phyloP scores from a whole-genome alignment of 2,329 filamentous ascomycete genomes.

The Gnomoniopsis sp. region DNA sequence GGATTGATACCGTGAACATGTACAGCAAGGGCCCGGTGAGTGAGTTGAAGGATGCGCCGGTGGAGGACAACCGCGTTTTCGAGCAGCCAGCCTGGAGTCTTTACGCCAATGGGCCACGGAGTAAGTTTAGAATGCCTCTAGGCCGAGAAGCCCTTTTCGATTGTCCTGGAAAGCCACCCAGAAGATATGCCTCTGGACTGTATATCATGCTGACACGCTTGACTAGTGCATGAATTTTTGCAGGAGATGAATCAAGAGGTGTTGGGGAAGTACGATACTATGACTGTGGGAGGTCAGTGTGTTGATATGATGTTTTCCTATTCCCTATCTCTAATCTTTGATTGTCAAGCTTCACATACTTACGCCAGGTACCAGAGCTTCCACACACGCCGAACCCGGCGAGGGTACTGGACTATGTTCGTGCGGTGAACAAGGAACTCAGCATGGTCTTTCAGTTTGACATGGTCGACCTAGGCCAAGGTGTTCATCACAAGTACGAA shows the following conservation, averaged over 20 bases:
- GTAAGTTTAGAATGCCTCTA: too few relatives aligned
- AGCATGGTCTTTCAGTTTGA: constrained; percentile 71
- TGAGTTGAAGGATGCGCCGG: constrained; percentile 55
- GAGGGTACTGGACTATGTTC: constrained; percentile 58
- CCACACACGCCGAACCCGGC: constrained; percentile 57
- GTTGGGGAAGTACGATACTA: constrained; percentile 57
- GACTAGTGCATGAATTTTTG: constrained; percentile 59
- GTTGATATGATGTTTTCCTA: neutral
- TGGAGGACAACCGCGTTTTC: constrained; percentile 41
- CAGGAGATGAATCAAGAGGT: constrained; percentile 61
- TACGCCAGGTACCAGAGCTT: constrained; percentile 45
- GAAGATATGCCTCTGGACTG: too few relatives aligned
- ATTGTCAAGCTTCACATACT: neutral
- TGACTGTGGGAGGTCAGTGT: constrained; percentile 55
- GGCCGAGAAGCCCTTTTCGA: too few relatives aligned
- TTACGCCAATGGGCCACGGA: constrained; percentile 65
- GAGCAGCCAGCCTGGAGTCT: constrained; percentile 53
- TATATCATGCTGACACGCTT: too few relatives aligned
- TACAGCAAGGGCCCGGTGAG: constrained; percentile 53
- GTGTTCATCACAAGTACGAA: constrained; percentile 49
- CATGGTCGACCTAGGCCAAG: constrained; percentile 58
- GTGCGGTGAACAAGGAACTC: constrained; percentile 54
- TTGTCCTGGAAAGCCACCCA: too few relatives aligned
- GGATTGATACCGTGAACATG: constrained; percentile 73
- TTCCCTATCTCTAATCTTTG: neutral